Conservation (phyloP, 2,329 filamentous ascomycete species). For the Tolypocladium guangdongense region DNA sequence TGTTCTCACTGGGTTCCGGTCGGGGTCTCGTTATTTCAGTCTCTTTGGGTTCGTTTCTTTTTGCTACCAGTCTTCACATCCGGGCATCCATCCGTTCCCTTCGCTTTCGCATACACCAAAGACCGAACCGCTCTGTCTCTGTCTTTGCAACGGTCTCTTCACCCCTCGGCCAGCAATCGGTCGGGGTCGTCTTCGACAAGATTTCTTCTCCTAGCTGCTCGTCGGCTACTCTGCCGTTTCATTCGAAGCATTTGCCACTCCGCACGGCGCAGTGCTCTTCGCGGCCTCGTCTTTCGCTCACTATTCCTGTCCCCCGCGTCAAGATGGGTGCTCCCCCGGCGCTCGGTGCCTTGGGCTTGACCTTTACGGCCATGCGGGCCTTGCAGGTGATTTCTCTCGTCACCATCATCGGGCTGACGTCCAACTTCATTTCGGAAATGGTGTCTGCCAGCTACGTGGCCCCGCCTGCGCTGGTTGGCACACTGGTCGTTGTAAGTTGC, state of each 20-base stretch:
- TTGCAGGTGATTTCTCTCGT: conserved; percentile 64
- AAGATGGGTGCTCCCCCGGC: conserved; percentile 37
- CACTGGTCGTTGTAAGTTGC: conserved; percentile 65
- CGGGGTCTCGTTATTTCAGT: conserved; percentile 11
- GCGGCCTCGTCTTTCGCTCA: conserved; percentile 31
- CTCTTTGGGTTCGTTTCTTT: conserved; percentile 8
- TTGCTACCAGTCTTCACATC: conserved; percentile 1
- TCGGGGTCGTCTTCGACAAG: conserved; percentile 10
- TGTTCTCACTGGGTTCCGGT: conserved; percentile 12
- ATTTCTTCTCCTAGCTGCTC: conserved; percentile 21
- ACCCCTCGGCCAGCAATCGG: conserved; percentile 1
- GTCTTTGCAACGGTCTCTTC: not conserved
- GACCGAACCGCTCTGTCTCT: not conserved
- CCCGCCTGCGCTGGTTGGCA: conserved; percentile 65
- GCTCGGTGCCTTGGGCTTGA: conserved; percentile 64
- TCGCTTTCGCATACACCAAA: not conserved
- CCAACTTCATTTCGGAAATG: conserved; percentile 74
- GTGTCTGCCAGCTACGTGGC: conserved; percentile 53
- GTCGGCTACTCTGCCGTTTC: conserved; percentile 23
- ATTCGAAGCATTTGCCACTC: conserved; percentile 29
- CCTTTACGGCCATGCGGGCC: conserved; percentile 63
- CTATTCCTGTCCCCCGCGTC: conserved; percentile 20
- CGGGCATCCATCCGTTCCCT: not conserved
- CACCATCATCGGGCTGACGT: conserved; percentile 66
- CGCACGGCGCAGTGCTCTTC: conserved; percentile 26